Conservation (phyloP, 306 rosid genomes). For the Canavalia gladiata region DNA sequence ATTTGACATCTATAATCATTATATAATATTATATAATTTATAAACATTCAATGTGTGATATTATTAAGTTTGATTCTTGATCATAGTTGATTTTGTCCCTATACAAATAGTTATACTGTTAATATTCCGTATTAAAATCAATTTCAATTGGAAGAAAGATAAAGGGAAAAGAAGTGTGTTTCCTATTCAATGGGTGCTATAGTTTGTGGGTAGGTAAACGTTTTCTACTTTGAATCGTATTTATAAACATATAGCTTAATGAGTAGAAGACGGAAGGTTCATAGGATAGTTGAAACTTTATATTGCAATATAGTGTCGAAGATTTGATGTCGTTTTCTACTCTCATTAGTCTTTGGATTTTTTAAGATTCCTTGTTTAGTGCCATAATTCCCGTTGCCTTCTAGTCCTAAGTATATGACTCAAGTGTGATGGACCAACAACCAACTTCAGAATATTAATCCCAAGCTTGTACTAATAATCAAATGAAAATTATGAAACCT, state of each 20-base stretch:
- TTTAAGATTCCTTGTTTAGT: conserved; percentile 49
- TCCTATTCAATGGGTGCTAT: neutral
- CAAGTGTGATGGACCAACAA: conserved; percentile 53
- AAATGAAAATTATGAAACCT: conserved; percentile 37
- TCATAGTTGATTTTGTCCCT: neutral
- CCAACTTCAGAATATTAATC: conserved; percentile 34
- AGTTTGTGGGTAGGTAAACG: conserved; percentile 20
- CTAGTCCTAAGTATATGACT: conserved; percentile 11
- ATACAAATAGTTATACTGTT: neutral
- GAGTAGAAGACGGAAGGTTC: neutral
- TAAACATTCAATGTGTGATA: neutral
- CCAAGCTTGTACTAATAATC: conserved; percentile 8
- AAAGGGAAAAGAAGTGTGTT: neutral
- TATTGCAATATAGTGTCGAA: conserved; percentile 13
- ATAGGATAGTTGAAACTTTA: neutral
- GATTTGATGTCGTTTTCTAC: conserved; percentile 46
- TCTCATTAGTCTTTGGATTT: conserved; percentile 2
- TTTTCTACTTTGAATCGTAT: conserved; percentile 25
- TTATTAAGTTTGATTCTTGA: neutral
- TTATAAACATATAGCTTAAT: neutral
- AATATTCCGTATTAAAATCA: neutral
- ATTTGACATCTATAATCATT: too few relatives aligned
- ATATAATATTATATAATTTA: too few relatives aligned
- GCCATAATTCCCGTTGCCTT: conserved; percentile 64
- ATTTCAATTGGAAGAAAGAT: neutral